phyloP scores from a whole-genome alignment of 2,329 filamentous ascomycete species.

The Magnaporthiopsis rhizophila region DNA sequence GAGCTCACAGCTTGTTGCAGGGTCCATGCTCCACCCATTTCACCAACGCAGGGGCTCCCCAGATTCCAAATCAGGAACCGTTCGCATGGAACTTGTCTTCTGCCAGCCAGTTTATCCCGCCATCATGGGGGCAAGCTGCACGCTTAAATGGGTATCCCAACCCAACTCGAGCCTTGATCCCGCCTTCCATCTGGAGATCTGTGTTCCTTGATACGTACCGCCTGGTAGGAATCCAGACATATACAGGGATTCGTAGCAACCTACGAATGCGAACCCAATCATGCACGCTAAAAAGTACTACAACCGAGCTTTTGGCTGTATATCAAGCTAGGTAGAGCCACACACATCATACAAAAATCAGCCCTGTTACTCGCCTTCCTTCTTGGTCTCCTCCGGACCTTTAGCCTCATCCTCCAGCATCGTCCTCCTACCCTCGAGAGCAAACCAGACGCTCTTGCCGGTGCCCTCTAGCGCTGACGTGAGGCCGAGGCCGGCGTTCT shows the following conservation, averaged over 20 bases:
- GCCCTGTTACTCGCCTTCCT: slow-evolving; percentile 18
- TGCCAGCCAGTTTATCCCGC: too few relatives aligned
- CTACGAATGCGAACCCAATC: not conserved
- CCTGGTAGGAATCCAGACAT: not conserved
- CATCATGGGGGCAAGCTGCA: too few relatives aligned
- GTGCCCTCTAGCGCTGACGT: slow-evolving; percentile 73
- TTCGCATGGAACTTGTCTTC: not conserved
- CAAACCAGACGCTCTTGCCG: slow-evolving; percentile 75
- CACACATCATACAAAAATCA: slow-evolving; percentile 3
- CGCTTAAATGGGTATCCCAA: not conserved
- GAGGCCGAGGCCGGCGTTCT: slow-evolving; percentile 69
- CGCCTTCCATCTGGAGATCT: not conserved
- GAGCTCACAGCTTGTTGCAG: not conserved
- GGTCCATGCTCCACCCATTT: not conserved
- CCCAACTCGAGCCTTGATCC: not conserved
- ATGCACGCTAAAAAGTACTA: not conserved
- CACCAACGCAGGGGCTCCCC: not conserved
- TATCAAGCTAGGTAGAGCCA: not conserved
- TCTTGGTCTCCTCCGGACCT: slow-evolving; percentile 22
- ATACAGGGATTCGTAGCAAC: not conserved
- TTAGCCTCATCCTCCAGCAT: slow-evolving; percentile 68
- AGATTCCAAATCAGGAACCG: not conserved
- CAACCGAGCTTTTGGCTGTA: not conserved
- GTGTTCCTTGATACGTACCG: not conserved
- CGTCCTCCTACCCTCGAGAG: slow-evolving; percentile 72